Conservation (phyloP, 164 flowering plant species). For the Chimonanthus praecox region DNA sequence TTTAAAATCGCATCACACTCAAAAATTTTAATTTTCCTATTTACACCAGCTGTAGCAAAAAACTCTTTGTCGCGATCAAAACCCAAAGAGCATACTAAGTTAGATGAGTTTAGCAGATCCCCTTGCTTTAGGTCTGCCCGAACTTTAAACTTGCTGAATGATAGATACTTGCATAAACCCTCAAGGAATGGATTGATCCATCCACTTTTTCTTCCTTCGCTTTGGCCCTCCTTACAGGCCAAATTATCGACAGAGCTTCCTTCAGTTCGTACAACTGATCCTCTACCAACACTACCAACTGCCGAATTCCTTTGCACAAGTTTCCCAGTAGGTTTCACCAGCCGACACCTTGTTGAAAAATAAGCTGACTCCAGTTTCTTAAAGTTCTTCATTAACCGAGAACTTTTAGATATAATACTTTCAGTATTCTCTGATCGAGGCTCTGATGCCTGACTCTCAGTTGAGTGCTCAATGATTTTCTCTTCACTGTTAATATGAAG, state of each 20-base stretch:
- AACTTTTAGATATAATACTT: conserved; percentile 40
- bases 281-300: conserved; percentile 48
- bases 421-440: conserved; percentile 28
- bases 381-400: conserved; percentile 81
- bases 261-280: conserved; percentile 53
- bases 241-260: conserved; percentile 71
- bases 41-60: conserved; percentile 97
- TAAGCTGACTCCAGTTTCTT: conserved; percentile 83
- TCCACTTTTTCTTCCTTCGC: conserved; percentile 38
- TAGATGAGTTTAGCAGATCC: conserved; percentile 85
- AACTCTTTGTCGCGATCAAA: conserved; percentile 95
- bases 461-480: conserved; percentile 28
- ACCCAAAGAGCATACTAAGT: conserved; percentile 81
- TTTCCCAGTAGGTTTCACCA: conserved; percentile 29
- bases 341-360: conserved; percentile 60
- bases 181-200: conserved; percentile 92
- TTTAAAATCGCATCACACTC: conserved; percentile 67
- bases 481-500: conserved; percentile 19
- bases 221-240: conserved; percentile 32
- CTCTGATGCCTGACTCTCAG: conserved; percentile 25
- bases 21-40: conserved; percentile 91
- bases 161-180: conserved; percentile 83
- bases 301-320: conserved; percentile 31
- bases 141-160: conserved; percentile 72
- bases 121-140: conserved; percentile 93